Conservation (phyloP, 1,139 yeast genomes). For the Chernovozyma aurita region DNA sequence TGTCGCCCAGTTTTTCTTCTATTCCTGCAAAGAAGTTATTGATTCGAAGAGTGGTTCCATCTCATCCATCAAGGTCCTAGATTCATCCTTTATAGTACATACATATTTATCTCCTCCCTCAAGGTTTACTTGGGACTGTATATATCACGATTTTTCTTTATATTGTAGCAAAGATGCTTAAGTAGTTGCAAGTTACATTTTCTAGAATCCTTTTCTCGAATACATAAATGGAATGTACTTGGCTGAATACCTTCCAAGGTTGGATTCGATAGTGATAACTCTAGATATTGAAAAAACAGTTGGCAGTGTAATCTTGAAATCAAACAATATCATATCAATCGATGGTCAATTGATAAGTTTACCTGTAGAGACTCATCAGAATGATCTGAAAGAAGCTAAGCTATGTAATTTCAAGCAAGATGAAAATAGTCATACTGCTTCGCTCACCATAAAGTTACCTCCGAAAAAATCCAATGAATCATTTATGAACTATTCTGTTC, state of each 20-base stretch:
- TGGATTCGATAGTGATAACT: slow-evolving; percentile 27
- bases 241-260: slow-evolving; percentile 38
- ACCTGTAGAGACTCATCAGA: not conserved
- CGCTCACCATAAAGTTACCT: slow-evolving; percentile 9
- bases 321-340: not conserved
- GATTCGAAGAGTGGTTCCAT: not conserved
- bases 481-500: slow-evolving; percentile 17
- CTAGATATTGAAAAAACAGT: slow-evolving; percentile 12
- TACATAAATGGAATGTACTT: slow-evolving; percentile 22
- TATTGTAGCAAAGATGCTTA: no score
- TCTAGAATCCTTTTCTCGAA: not conserved
- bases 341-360: slow-evolving; percentile 2
- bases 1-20: not conserved
- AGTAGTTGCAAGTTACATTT: no score
- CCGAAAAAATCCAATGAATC: slow-evolving; percentile 10
- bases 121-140: no score
- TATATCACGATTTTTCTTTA: no score
- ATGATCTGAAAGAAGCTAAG: not conserved
- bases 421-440: slow-evolving; percentile 6
- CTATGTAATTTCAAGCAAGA: slow-evolving; percentile 2
- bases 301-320: not conserved
- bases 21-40: not conserved
- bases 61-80: not conserved
- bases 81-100: not conserved
- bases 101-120: no score